Conservation (phyloP, 2,329 filamentous ascomycete genomes). For the Beauveria medogensis region DNA sequence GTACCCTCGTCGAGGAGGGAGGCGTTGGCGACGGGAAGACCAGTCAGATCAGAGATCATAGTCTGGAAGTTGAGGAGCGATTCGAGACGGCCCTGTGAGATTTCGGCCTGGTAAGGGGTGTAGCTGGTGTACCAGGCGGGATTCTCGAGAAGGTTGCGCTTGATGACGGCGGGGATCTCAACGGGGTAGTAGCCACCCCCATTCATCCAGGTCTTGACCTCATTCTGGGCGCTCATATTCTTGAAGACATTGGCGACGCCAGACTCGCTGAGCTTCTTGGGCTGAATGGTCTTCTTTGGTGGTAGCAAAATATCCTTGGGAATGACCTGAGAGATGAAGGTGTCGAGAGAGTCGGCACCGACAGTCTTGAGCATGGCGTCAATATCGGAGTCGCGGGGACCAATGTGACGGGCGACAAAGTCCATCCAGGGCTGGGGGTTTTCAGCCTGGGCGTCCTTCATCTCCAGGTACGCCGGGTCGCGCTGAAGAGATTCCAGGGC, state of each 20-base stretch:
- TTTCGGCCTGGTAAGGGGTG: slow-evolving; percentile 94
- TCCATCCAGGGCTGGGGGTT: slow-evolving; percentile 19
- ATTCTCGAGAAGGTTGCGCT: slow-evolving; percentile 85
- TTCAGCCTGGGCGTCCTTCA: slow-evolving; percentile 16
- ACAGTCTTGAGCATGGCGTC: slow-evolving; percentile 73
- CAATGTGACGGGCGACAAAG: slow-evolving; percentile 81
- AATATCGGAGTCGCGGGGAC: slow-evolving; percentile 62
- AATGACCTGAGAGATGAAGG: slow-evolving; percentile 78
- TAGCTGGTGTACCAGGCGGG: slow-evolving; percentile 98
- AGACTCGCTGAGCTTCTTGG: slow-evolving; percentile 44
- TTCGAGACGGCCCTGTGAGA: slow-evolving; percentile 89
- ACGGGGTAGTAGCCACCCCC: slow-evolving; percentile 84
- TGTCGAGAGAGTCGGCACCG: slow-evolving; percentile 63
- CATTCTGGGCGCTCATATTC: slow-evolving; percentile 28
- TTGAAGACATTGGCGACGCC: slow-evolving; percentile 22
- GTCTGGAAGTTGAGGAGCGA: slow-evolving; percentile 95
- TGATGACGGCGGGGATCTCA: slow-evolving; percentile 81
- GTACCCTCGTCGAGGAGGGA: slow-evolving; percentile 87
- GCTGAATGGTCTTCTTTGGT: slow-evolving; percentile 27
- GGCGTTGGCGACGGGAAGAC: slow-evolving; percentile 79
- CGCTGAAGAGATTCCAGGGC: slow-evolving; percentile 14
- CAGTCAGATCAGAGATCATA: slow-evolving; percentile 80
- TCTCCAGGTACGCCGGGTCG: slow-evolving; percentile 18
- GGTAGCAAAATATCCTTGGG: slow-evolving; percentile 61
- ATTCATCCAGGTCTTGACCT: slow-evolving; percentile 58